These are phyloP conservation scores for Kazachstania africana DNA, from an alignment of 805 yeast genomes.

Conservation along the genomic window DNA sequence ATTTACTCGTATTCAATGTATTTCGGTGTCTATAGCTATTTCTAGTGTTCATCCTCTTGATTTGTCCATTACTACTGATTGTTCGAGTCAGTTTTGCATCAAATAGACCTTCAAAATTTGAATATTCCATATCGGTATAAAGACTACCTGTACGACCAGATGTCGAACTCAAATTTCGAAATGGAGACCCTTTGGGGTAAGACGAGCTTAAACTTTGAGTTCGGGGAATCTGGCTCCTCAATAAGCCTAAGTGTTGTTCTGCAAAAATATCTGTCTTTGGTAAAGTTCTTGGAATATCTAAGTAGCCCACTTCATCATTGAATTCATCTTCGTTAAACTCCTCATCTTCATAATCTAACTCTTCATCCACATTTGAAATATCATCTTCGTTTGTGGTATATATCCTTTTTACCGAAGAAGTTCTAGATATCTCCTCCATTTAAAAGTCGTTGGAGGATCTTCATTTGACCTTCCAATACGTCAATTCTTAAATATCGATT, in stretches of 20 bases:
- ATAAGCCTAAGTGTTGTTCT: not conserved
- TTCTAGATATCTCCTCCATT: not conserved
- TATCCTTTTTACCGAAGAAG: not conserved
- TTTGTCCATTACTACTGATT: not conserved
- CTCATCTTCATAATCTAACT: constrained; percentile 5
- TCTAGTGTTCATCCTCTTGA: too few species aligned
- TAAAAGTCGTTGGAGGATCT: too few species aligned
- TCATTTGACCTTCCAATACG: too few species aligned
- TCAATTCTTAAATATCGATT: too few species aligned
- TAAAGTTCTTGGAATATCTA: constrained; percentile 2
- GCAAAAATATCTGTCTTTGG: constrained; percentile 3
- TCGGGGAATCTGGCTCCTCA: too few species aligned
- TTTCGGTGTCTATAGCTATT: too few species aligned
- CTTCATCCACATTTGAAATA: constrained; percentile 3
- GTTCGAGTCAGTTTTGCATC: not conserved
- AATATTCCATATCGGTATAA: too few species aligned
- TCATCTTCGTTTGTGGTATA: not conserved
- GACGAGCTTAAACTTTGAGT: too few species aligned
- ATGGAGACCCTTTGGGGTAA: too few species aligned
- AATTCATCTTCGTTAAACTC: constrained; percentile 1
- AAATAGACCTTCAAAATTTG: not conserved
- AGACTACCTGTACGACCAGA: too few species aligned
- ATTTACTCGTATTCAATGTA: constrained; percentile 2
- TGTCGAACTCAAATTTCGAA: too few species aligned
- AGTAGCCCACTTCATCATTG: not conserved